phyloP scores from a whole-genome alignment of 1,139 yeast genomes.

The Saccharomycopsis hybrid region DNA sequence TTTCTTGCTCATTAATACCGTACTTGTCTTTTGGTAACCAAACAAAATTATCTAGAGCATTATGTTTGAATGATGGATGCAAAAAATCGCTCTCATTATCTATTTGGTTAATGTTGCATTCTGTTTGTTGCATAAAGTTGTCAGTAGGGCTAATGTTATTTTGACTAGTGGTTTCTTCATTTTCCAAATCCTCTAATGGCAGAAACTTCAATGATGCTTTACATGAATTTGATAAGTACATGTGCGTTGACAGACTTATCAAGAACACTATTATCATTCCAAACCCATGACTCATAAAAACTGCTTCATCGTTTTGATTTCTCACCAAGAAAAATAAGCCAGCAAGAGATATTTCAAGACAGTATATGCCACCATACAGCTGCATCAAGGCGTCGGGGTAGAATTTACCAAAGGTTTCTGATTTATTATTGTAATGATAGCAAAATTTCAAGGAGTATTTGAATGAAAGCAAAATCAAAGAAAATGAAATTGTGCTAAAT shows the following conservation, averaged over 20 bases:
- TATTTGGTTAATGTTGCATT: constrained; percentile 1
- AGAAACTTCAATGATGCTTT: constrained; percentile 24
- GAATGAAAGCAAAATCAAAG: constrained; percentile 54
- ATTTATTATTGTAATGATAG: constrained; percentile 39
- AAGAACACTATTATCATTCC: constrained; percentile 40
- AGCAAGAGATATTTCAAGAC: constrained; percentile 67
- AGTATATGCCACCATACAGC: constrained; percentile 70
- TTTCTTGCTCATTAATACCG: constrained; percentile 28
- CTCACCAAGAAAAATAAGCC: constrained; percentile 65
- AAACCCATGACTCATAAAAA: constrained; percentile 38
- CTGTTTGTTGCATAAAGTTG: constrained; percentile 1
- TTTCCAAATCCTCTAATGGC: constrained; percentile 25
- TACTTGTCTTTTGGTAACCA: constrained; percentile 36
- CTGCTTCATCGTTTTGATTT: constrained; percentile 34
- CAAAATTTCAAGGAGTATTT: constrained; percentile 61
- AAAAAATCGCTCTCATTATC: constrained; percentile 15
- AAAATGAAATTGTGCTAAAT: constrained; percentile 53
- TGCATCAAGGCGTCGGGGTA: constrained; percentile 75
- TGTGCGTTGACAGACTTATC: constrained; percentile 35
- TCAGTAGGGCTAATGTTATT: neutral
- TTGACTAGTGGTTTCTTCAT: constrained; percentile 18
- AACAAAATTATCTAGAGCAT: constrained; percentile 24
- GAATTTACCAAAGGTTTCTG: constrained; percentile 64
- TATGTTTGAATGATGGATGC: constrained; percentile 26
- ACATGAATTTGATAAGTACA: constrained; percentile 31